These are phyloP conservation scores for Glycine soja DNA, from an alignment of 306 rosid species.

Conservation along the genomic window DNA sequence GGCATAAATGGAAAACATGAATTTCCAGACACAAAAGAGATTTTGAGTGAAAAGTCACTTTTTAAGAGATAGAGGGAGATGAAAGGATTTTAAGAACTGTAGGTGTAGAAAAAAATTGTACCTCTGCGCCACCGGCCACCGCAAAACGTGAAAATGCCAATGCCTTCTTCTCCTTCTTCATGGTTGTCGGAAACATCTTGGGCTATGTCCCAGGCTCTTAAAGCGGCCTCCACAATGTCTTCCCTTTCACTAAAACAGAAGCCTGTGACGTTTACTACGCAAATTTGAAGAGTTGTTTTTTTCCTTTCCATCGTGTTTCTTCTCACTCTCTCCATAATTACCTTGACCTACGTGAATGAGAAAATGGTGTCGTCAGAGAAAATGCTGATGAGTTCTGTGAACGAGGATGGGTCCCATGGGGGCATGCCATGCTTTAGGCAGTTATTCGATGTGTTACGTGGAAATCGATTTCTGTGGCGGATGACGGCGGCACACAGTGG, in stretches of 20 bases:
- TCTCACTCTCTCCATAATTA: slow-evolving; percentile 33
- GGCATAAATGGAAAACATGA: not conserved
- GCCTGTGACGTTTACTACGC: slow-evolving; percentile 89
- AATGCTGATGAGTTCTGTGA: not conserved
- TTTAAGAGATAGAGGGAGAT: slow-evolving; percentile 16
- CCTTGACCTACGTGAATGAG: slow-evolving; percentile 62
- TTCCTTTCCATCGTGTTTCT: slow-evolving; percentile 69
- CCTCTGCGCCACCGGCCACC: slow-evolving; percentile 58
- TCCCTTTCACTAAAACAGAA: slow-evolving; percentile 69
- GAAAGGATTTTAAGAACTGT: slow-evolving; percentile 17
- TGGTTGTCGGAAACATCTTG: slow-evolving; percentile 82
- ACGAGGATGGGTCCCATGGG: not conserved
- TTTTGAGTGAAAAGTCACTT: slow-evolving; percentile 29
- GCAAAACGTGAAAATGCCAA: slow-evolving; percentile 60
- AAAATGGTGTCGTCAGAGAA: not conserved
- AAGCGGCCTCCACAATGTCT: slow-evolving; percentile 50
- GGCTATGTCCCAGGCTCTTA: slow-evolving; percentile 79
- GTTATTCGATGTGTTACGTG: slow-evolving; percentile 62
- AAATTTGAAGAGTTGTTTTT: slow-evolving; percentile 82
- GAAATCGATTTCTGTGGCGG: no score
- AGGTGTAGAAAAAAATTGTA: no score
- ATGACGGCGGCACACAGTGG: no score
- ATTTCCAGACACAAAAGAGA: not conserved
- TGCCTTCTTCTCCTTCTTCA: slow-evolving; percentile 74
- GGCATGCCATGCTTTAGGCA: slow-evolving; percentile 60